A percentile compares a stretch with the other conserved stretches of the same genome.
These are phyloP conservation scores for Aspergillus leporis DNA, from an alignment of 495 filamentous ascomycete species.

Conservation along the genomic window DNA sequence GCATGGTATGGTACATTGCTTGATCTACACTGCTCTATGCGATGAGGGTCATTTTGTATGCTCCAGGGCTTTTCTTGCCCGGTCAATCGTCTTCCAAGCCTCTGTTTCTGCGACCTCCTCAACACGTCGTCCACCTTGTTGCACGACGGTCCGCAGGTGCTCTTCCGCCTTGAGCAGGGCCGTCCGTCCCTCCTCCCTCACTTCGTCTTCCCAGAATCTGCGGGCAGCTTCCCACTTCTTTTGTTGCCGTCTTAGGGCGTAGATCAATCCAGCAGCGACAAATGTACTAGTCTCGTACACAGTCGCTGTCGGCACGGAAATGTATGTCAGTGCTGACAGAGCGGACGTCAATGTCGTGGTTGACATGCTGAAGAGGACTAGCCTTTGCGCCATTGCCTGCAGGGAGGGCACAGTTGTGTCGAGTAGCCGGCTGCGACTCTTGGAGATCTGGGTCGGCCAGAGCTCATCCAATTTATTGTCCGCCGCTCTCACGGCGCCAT, in stretches of 20 bases:
- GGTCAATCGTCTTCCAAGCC: slow-evolving; percentile 51
- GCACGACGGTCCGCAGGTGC: slow-evolving; percentile 57
- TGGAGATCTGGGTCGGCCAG: slow-evolving; percentile 47
- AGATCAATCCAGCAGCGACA: slow-evolving; percentile 75
- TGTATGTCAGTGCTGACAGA: slow-evolving; percentile 67
- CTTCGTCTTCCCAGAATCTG: slow-evolving; percentile 69
- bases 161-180: slow-evolving; percentile 70
- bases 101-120: slow-evolving; percentile 41
- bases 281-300: slow-evolving; percentile 78
- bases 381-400: slow-evolving; percentile 76
- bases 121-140: slow-evolving; percentile 40
- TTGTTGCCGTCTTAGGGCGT: slow-evolving; percentile 74
- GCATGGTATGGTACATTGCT: slow-evolving; percentile 20
- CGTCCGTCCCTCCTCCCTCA: slow-evolving; percentile 77
- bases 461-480: slow-evolving; percentile 17
- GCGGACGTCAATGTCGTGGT: slow-evolving; percentile 62
- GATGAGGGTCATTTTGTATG: slow-evolving; percentile 30
- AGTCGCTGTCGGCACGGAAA: slow-evolving; percentile 54
- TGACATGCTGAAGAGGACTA: slow-evolving; percentile 72
- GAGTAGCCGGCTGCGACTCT: slow-evolving; percentile 55
- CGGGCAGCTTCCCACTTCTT: slow-evolving; percentile 73
- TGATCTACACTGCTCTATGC: slow-evolving; percentile 5
- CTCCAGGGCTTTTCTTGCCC: slow-evolving; percentile 56
- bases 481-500: not conserved
- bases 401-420: slow-evolving; percentile 67